Conservation (phyloP, 2,329 filamentous ascomycete genomes). For the Albifimbria verrucaria region DNA sequence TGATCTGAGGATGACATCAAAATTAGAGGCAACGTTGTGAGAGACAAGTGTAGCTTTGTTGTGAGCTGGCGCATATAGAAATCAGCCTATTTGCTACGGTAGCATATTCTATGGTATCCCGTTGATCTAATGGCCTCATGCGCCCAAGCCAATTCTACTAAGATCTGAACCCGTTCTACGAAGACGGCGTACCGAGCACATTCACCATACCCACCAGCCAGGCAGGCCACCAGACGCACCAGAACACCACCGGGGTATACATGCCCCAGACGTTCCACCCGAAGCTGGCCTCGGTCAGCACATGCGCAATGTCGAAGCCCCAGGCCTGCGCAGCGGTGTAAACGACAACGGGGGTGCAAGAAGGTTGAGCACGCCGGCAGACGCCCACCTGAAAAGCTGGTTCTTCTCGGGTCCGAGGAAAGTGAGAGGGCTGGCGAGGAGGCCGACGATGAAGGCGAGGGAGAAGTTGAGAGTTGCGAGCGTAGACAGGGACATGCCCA, state of each 20-base stretch:
- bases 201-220: slow-evolving; percentile 68
- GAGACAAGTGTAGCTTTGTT: too few relatives aligned
- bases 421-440: slow-evolving; percentile 74
- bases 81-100: too few relatives aligned
- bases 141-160: too few relatives aligned
- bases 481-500: slow-evolving; percentile 88
- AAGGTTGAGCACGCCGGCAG: slow-evolving; percentile 51
- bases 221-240: slow-evolving; percentile 93
- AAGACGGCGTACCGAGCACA: slow-evolving; percentile 39
- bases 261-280: slow-evolving; percentile 88
- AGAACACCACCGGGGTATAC: slow-evolving; percentile 86
- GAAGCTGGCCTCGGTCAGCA: slow-evolving; percentile 73
- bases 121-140: too few relatives aligned
- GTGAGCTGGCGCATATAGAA: too few relatives aligned
- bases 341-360: slow-evolving; percentile 60
- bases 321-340: slow-evolving; percentile 42
- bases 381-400: slow-evolving; percentile 35
- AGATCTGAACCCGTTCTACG: too few relatives aligned
- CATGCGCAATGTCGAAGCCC: slow-evolving; percentile 43
- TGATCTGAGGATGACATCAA: not conserved
- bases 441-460: slow-evolving; percentile 78
- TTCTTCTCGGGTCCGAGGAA: slow-evolving; percentile 58
- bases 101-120: too few relatives aligned
- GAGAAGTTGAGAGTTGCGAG: slow-evolving; percentile 96
- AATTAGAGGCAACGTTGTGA: not conserved